Base-by-base conservation (phyloP, 1,284 basidiomycete genomes). In the Irpex sp. region DNA sequence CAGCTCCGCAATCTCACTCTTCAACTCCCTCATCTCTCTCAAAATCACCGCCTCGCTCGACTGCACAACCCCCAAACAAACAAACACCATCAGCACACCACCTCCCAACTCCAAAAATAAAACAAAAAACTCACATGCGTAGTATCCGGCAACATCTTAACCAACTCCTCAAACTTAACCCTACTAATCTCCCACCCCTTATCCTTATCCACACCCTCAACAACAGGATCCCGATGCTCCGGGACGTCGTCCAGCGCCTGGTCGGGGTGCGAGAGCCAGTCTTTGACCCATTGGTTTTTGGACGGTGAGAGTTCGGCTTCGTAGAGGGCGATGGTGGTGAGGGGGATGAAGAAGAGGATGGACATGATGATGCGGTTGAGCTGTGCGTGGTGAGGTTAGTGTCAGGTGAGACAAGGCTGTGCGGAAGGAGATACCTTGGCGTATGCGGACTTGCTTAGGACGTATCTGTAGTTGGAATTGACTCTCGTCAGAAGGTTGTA, bases 281-380 rank as follows among this genome's bases (percentile, higher is more conserved):
- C 85, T 52, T 83, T 82, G 73, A 91, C 76, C 85, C 92, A 89
- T 9, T 78, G 76, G 67, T 86, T 83, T 63, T 83, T 83, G 51
- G 75, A 74, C 5, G 75, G 71, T 63, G 83, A 73, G 61, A 87
- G 71, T 8, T 82, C 79, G 2, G 89, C 82, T 76, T 97, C 96
- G 72, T 82, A 92, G 21, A 96, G 69, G 0, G 93, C 91, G 68
- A 97, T 92, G 13, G 82, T 49, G 3, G 81, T 77, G 40, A 97
- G 80, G 0, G 94, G 94, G 51, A 94, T 66, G 76, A 90, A 92
- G 80, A 97, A 97, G 15, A 97, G 66, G 48, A 83, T 68, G 15
- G 79, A 76, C 93, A 98, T 95, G 59, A 94, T 79, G 68, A 81
- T 73, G 58, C 89, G 86, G 75, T 97, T 97, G 65, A 96, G 75